These are phyloP conservation scores for Plasmodium reichenowi DNA, from an alignment of 169 alveolate species.

Conservation along the genomic window DNA sequence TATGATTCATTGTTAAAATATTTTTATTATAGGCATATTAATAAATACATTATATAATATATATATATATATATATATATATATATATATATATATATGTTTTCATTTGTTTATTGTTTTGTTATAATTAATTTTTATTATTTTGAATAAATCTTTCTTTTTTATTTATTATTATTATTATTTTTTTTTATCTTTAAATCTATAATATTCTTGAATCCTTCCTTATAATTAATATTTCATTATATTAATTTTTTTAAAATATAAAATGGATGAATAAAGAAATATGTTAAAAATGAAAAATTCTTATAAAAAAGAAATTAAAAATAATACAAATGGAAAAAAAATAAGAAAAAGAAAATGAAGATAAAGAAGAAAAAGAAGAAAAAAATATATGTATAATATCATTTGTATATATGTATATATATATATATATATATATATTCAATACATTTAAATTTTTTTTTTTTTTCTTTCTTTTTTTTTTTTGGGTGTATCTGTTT, in stretches of 20 bases:
- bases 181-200: not conserved
- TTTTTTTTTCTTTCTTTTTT: not conserved
- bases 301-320: too few relatives aligned
- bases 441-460: not conserved
- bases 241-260: too few relatives aligned
- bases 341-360: too few relatives aligned
- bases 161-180: constrained; percentile 1
- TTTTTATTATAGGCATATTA: not conserved
- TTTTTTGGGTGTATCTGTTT: constrained; percentile 3
- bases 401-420: too few relatives aligned
- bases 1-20: not conserved
- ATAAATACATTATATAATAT: not conserved
- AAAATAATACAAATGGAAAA: too few relatives aligned
- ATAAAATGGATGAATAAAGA: too few relatives aligned
- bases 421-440: too few relatives aligned
- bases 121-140: not conserved
- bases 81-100: not conserved
- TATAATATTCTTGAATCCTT: too few relatives aligned
- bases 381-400: too few relatives aligned
- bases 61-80: not conserved
- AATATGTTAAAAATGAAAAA: too few relatives aligned
- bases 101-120: not conserved
- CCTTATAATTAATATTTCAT: too few relatives aligned
- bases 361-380: too few relatives aligned
- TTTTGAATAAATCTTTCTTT: not conserved